These are phyloP conservation scores for Typha latifolia DNA, from an alignment of 176 grass and related monocot species.

Conservation along the genomic window DNA sequence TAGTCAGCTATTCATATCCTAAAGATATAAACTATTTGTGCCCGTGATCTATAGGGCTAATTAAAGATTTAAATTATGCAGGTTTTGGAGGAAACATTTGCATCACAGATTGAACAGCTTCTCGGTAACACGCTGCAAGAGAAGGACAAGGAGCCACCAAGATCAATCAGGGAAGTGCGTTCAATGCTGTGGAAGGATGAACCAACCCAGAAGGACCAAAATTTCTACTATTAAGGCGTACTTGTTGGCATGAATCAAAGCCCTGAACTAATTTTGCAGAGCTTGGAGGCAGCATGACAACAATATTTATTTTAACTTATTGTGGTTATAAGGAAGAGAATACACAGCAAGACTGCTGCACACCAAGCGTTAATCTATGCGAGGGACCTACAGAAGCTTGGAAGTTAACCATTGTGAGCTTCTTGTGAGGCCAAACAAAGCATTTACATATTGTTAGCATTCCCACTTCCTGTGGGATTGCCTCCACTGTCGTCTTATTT, in stretches of 20 bases:
- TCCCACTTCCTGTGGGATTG: background rate
- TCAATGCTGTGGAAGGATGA: conserved; percentile 94
- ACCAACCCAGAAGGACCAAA: conserved; percentile 55
- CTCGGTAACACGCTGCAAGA: conserved; percentile 67
- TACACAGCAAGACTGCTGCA: background rate
- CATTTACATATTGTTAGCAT: too few relatives aligned
- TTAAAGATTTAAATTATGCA: conserved; percentile 17
- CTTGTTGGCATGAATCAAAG: conserved; percentile 6
- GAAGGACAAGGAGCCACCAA: conserved; percentile 75
- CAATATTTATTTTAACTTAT: background rate
- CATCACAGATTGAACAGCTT: conserved; percentile 80
- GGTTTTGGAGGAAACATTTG: conserved; percentile 93
- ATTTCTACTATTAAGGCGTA: conserved; percentile 68
- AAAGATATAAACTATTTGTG: background rate
- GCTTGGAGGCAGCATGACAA: background rate
- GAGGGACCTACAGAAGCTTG: background rate
- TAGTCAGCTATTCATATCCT: background rate
- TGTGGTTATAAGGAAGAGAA: background rate
- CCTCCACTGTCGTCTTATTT: background rate
- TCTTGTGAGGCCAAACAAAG: background rate
- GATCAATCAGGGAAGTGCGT: conserved; percentile 93
- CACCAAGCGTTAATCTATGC: background rate
- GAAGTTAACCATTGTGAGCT: background rate
- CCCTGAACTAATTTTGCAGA: background rate
- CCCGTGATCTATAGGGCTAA: background rate